Conservation (phyloP, 192 early-diverging fungal genomes). For the Coemansia erecta region DNA sequence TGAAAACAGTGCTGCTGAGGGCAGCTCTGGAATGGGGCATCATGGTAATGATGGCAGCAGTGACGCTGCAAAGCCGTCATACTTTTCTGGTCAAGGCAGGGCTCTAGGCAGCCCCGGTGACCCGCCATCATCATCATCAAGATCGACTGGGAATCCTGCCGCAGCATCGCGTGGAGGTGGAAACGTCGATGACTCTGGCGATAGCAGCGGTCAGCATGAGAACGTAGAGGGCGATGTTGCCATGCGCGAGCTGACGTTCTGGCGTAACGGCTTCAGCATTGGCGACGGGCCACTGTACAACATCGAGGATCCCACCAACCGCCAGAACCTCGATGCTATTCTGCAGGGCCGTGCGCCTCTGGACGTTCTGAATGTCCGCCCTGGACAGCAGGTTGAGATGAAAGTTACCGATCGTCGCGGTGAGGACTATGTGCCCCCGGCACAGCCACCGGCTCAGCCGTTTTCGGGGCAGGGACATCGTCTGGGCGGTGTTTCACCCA, state of each 20-base stretch:
- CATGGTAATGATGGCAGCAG: background rate
- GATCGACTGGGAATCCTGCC: background rate
- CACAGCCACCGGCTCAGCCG: conserved; percentile 60
- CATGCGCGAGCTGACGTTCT: conserved; percentile 83
- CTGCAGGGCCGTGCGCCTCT: conserved; percentile 88
- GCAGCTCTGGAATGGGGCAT: background rate
- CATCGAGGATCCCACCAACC: conserved; percentile 85
- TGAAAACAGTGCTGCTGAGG: conserved; percentile 22
- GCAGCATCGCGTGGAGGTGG: too few relatives aligned
- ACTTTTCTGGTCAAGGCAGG: conserved; percentile 39
- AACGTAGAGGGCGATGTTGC: conserved; percentile 20
- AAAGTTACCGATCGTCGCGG: conserved; percentile 75
- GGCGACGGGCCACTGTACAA: conserved; percentile 86
- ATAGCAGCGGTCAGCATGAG: background rate
- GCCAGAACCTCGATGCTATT: conserved; percentile 81
- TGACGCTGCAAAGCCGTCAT: conserved; percentile 5
- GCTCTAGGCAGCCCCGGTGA: conserved; percentile 15
- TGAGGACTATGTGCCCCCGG: conserved; percentile 83
- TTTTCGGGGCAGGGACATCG: conserved; percentile 81
- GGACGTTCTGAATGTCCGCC: conserved; percentile 79
- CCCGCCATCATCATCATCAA: background rate
- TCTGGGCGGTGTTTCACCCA: conserved; percentile 63
- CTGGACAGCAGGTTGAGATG: conserved; percentile 89
- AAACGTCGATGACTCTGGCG: background rate
- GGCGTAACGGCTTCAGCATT: conserved; percentile 94